Evolutionary conservation across 192 early-diverging fungal genomes (phyloP), one percentile per base, ranked within the genome.

Genomic region (Jimgerdemannia flammicorona): DNA sequence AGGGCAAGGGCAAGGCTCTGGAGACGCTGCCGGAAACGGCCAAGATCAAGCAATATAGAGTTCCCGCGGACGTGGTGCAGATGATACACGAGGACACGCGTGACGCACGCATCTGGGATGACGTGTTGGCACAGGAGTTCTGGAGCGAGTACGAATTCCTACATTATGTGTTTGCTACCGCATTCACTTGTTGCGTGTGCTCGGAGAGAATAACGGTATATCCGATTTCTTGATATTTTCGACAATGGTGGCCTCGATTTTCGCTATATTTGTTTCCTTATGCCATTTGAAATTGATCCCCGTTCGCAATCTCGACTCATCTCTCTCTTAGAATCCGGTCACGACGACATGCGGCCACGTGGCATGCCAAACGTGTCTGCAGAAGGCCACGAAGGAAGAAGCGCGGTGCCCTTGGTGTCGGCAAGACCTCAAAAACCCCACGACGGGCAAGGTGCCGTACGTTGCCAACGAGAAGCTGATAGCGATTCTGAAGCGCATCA

Each of bases 121-220:
- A n/a, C n/a, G n/a, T n/a, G n/a, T n/a, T n/a, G n/a, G n/a, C n/a
- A 70, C 43, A 59, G 14, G 69, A 70, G 39, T 74, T 77, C 42
- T 71, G 67, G 69, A 79, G 74, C 14, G 70, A 79, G 19, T 70
- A 77, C 29, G 85, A 86, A 72, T 78, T 84, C 19, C 76, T 86
- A 59, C 64, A 70, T 20, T 42, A 44, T 8, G 65, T 86, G 4
- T 72, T 78, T 49, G 79, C 73, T 41, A 64, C 69, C 20, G 72
- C 76, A 40, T 73, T 85, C 67, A 71, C 44, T 2, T 86, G 85
- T 69, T 40, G 81, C 39, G 65, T 69, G 19, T 78, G 77, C 19
- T 59, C 77, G 14, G 69, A 42, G 43, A 71, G 72, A 14, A 78
- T 78, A 19, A 64, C 64, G 54, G 77, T 78, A 11, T 11, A 11